A percentile compares a stretch with the other conserved stretches of the same genome.
Evolutionary conservation across 345 rosid species (phyloP).

Genomic region (Lumnitzera racemosa): DNA sequence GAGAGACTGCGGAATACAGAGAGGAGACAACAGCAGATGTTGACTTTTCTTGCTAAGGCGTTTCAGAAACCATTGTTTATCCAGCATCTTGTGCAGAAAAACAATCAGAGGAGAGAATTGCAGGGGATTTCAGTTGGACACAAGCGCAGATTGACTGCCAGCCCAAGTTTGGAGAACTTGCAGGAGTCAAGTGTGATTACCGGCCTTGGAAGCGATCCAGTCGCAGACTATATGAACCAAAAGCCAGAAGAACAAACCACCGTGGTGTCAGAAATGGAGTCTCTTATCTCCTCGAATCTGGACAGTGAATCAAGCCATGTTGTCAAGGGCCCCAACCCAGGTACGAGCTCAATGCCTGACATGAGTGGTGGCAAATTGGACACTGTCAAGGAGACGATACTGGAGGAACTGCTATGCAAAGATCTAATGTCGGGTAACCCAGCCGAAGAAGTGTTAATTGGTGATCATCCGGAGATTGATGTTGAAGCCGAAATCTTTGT

Average conservation of each 20-base stretch:
- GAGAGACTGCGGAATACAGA: slow-evolving; percentile 40
- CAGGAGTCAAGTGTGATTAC: slow-evolving; percentile 20
- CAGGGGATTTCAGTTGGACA: slow-evolving; percentile 34
- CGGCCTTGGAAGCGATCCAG: slow-evolving; percentile 9
- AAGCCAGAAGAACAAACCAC: slow-evolving; percentile 16
- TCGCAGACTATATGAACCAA: slow-evolving; percentile 8
- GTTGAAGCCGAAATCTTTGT: slow-evolving; percentile 48
- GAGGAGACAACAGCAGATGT: slow-evolving; percentile 65
- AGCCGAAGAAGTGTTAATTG: slow-evolving; percentile 21
- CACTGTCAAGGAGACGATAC: slow-evolving; percentile 25
- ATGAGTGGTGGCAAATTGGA: slow-evolving; percentile 17
- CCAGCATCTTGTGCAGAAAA: slow-evolving; percentile 35
- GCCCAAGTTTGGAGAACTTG: slow-evolving; percentile 36
- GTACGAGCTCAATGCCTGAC: slow-evolving; percentile 11
- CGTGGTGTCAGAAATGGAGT: slow-evolving; percentile 36
- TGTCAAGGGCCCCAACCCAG: slow-evolving; percentile 3
- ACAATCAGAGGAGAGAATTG: slow-evolving; percentile 24
- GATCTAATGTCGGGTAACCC: slow-evolving; percentile 27
- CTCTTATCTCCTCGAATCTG: slow-evolving; percentile 32
- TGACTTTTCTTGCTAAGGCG: slow-evolving; percentile 69
- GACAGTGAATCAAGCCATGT: slow-evolving; percentile 43
- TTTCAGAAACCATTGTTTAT: slow-evolving; percentile 46
- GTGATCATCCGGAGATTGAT: slow-evolving; percentile 29
- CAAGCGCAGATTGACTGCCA: slow-evolving; percentile 50
- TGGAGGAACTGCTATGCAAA: slow-evolving; percentile 37